phyloP scores from a whole-genome alignment of 208 protist genomes.

The Tritrichomonas musculus region DNA sequence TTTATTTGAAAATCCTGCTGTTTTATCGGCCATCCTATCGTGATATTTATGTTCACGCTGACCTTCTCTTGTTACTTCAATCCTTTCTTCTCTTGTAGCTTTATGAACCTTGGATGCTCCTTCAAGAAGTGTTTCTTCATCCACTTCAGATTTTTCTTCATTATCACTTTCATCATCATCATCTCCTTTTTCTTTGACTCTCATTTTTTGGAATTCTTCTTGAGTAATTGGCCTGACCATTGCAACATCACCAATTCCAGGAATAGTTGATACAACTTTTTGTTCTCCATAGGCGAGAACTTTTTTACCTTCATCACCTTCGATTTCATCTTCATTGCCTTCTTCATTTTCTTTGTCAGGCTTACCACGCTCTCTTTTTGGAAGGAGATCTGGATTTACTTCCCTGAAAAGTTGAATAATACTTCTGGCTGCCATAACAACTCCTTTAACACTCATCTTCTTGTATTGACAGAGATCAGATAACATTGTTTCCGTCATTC shows the following conservation, averaged over 20 bases:
- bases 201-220: not conserved
- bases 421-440: not conserved
- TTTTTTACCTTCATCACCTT: too few species aligned
- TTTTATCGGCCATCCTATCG: not conserved
- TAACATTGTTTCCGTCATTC: not conserved
- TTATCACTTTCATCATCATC: not conserved
- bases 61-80: not conserved
- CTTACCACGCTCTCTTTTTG: not conserved
- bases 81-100: not conserved
- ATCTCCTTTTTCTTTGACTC: not conserved
- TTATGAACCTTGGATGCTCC: not conserved
- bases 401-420: conserved; percentile 1
- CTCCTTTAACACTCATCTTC: not conserved
- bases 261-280: not conserved
- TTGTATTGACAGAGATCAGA: not conserved
- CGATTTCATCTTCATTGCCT: too few species aligned
- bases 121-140: not conserved
- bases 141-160: too few species aligned
- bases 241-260: not conserved
- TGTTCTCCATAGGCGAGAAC: not conserved
- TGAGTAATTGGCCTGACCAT: not conserved
- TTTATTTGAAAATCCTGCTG: conserved; percentile 16
- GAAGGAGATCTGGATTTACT: not conserved
- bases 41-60: not conserved
- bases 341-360: not conserved